A percentile compares a stretch with the other conserved stretches of the same genome.
Conservation (phyloP, 495 filamentous ascomycete genomes). For the Bacidia gigantensis region DNA sequence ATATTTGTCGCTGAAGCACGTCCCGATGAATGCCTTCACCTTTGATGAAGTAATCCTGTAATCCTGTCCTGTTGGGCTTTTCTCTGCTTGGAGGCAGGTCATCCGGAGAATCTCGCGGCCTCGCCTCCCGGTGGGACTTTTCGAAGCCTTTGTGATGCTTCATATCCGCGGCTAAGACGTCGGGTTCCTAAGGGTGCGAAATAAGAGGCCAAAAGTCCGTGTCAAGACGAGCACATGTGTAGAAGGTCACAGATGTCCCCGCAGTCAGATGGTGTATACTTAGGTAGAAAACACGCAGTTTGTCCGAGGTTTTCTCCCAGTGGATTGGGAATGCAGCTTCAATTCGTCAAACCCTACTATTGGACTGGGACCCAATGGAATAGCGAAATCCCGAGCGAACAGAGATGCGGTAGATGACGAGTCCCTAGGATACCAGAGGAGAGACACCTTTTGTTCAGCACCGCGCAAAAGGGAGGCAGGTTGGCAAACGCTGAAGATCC, state of each 20-base stretch:
- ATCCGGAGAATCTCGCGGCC: neutral
- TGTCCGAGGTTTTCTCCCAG: neutral
- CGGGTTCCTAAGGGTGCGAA: neutral
- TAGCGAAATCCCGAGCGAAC: neutral
- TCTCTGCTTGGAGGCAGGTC: neutral
- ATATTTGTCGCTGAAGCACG: conserved; percentile 90
- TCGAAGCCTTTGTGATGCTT: neutral
- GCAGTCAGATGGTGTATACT: neutral
- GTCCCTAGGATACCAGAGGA: no score
- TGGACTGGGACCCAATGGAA: neutral
- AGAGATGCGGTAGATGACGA: no score
- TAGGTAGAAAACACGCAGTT: neutral
- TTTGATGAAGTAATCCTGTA: conserved; percentile 73
- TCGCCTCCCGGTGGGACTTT: neutral
- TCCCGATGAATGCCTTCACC: conserved; percentile 85
- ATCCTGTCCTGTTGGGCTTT: conserved; percentile 1
- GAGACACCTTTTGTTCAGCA: neutral
- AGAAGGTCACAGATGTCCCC: neutral
- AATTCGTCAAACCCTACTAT: neutral
- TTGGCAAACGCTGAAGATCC: neutral
- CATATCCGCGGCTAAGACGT: neutral
- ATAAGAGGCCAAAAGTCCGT: no score
- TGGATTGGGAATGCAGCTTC: neutral
- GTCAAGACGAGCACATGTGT: neutral
- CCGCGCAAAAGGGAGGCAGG: neutral